Evolutionary conservation across 164 flowering plant genomes (phyloP), one percentile per base, ranked within the genome.

Genomic region (Aristolochia contorta): DNA sequence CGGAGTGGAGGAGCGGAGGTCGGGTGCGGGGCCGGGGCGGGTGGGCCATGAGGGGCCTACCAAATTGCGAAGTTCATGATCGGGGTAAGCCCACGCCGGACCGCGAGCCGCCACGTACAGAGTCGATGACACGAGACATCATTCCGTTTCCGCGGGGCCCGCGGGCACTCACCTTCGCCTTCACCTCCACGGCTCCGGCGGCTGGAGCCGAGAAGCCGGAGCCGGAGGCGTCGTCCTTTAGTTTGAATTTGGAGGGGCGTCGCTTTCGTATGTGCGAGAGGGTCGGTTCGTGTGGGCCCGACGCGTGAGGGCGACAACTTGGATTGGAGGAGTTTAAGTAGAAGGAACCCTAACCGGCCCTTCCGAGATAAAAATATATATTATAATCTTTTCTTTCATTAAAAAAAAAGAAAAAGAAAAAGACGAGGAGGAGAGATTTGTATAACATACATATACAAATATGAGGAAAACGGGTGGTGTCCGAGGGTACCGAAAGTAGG

Each of bases 31-130:
- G 33, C 3, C 4, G 33, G 33, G 7, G 33, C 33, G 59, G 73
- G 4, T 56, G 14, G 59, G 55, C 62, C 56, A 64, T 63, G 69
- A 71, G 72, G 67, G 70, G 67, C 73, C 77, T 65, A 72, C 75
- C 61, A 60, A 52, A 71, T 70, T 41, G 75, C 68, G 75, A 67
- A 59, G 54, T 41, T 72, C 68, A 72, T 68, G 72, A 72, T 72
- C 76, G 73, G 64, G 75, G 65, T 69, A 65, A 67, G 79, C 83
- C 55, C 87, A 83, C 83, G 82, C 86, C 74, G 72, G 83, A 77
- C 82, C 79, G 55, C 41, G 60, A 75, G 80, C 82, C 77, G 82
- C 84, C 77, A 79, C 75, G 70, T 69, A 66, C 58, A 47, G 63
- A 67, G 68, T 58, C 69, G 56, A 21, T 22, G 27, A 22, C 16